Evolutionary conservation across 345 rosid genomes (phyloP).

Genomic region (Brassica cretica): DNA sequence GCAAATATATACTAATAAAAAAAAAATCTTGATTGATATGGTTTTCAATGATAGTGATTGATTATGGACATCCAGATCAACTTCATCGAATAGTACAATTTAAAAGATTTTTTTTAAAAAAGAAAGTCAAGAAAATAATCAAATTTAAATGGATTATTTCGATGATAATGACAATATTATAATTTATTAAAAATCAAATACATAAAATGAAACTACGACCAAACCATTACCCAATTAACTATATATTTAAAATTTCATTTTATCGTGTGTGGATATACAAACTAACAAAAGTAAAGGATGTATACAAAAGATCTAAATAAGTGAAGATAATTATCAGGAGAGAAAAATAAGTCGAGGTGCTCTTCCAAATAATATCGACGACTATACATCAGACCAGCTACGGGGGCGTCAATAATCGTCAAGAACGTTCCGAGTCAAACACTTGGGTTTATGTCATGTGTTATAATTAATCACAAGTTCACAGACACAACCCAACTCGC

Average conservation of each 20-base stretch:
- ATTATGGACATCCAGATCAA: neutral
- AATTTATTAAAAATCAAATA: neutral
- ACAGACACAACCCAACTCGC: neutral
- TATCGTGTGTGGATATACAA: neutral
- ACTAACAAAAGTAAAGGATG: neutral
- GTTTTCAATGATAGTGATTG: neutral
- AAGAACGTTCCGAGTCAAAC: constrained; percentile 14
- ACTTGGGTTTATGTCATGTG: constrained; percentile 19
- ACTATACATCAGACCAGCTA: neutral
- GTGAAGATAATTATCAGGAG: neutral
- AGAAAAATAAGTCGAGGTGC: neutral
- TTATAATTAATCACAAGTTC: neutral
- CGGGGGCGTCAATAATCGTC: neutral
- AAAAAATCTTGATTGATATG: neutral
- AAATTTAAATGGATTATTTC: too few relatives aligned
- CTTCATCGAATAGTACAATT: neutral
- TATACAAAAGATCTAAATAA: neutral
- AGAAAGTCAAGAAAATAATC: too few relatives aligned
- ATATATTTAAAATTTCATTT: neutral
- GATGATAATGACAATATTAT: neutral
- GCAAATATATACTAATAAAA: neutral
- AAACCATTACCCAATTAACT: neutral
- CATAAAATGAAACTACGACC: neutral
- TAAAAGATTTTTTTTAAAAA: neutral
- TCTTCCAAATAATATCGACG: neutral